Conservation (phyloP, 805 yeast genomes). For the Yarrowia sp. region DNA sequence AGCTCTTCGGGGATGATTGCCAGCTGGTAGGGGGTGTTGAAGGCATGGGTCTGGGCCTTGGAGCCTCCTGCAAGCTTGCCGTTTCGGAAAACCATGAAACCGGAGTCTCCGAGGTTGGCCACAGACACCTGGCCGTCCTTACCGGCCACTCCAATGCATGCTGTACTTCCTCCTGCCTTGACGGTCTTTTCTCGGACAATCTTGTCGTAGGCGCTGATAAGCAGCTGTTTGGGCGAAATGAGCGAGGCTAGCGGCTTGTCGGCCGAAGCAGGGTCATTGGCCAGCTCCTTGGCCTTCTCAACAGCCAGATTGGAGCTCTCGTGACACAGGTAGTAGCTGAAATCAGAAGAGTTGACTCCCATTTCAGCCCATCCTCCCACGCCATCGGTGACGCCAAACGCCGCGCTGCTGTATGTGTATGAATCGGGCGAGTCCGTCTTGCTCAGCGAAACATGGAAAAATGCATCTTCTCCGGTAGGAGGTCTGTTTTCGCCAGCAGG, state of each 20-base stretch:
- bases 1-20: slow-evolving; percentile 80
- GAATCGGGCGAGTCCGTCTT: slow-evolving; percentile 24
- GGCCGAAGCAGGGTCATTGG: not conserved
- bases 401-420: slow-evolving; percentile 35
- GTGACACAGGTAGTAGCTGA: slow-evolving; percentile 77
- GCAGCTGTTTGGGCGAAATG: slow-evolving; percentile 56
- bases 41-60: slow-evolving; percentile 79
- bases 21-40: slow-evolving; percentile 91
- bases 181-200: slow-evolving; percentile 64
- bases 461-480: slow-evolving; percentile 37
- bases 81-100: slow-evolving; percentile 85
- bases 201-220: slow-evolving; percentile 62
- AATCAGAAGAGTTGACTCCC: slow-evolving; percentile 88
- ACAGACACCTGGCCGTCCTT: slow-evolving; percentile 62
- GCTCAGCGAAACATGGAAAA: slow-evolving; percentile 30
- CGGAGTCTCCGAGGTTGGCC: slow-evolving; percentile 92
- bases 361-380: slow-evolving; percentile 97
- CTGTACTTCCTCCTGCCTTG: slow-evolving; percentile 92
- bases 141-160: slow-evolving; percentile 75
- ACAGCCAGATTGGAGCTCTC: slow-evolving; percentile 54
- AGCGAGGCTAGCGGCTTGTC: slow-evolving; percentile 33
- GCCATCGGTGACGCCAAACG: slow-evolving; percentile 71
- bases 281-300: slow-evolving; percentile 48
- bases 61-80: slow-evolving; percentile 69
- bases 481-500: slow-evolving; percentile 32